Base-by-base conservation (phyloP, 148 eudicot species). In the Dysphania ambrosioides region DNA sequence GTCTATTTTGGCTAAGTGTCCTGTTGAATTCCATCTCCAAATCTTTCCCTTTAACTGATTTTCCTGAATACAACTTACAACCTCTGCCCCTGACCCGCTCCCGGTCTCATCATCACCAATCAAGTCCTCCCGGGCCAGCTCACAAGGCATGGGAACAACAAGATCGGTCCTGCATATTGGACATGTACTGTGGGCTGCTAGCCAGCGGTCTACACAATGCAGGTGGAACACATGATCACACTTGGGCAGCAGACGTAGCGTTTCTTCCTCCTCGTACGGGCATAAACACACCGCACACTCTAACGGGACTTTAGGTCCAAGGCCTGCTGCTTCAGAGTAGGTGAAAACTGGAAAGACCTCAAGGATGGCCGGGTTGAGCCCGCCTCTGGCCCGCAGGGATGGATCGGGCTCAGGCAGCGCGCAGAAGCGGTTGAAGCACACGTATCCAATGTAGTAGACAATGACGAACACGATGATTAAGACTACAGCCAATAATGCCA, bases 281-380 rank as follows among this genome's bases (percentile, higher is more conserved):
- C 66, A 80, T 24, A 88, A 55, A 15, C 75, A 72, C 6, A 72
- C 42, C 0, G 47, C 9, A 6, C 75, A 72, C 34, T 70, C 72
- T 3, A 31, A 16, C 3, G 24, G 49, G 26, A 30, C 41, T 15
- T 10, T 21, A 44, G 68, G 27, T 38, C 5, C 12, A n/a, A 36
- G 21, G 40, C 26, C 24, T 19, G 41, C 31, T 44, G 23, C 40
- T 8, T 9, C 40, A 27, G 70, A 63, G 67, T 66, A 40, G 0
- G 4, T 19, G 13, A 66, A 40, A 1, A 66, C 70, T 1, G 51
- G 70, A n/a, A 66, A 24, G 0, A 26, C 23, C 49, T n/a, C 18
- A 0, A 66, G 30, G 18, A 66, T 2, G 11, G 51, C n/a, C 16
- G 70, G 49, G 70, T 66, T 51, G 11, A 66, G 49, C 30, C 70